Evolutionary conservation across 441 rosid species (phyloP).

Genomic region (Adansonia rubrostipa): DNA sequence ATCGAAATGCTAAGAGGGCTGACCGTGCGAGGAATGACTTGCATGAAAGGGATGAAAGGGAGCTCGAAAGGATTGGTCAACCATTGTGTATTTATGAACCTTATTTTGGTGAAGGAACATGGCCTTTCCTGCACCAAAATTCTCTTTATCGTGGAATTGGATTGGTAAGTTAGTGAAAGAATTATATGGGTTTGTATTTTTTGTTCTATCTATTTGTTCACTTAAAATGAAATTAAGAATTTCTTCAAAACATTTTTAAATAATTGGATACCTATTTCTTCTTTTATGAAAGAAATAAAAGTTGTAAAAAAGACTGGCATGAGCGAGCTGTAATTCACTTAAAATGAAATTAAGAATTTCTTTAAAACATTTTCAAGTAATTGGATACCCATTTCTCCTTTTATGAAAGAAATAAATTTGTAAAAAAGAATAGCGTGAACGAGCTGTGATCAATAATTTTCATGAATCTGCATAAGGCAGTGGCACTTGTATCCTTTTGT

Average conservation of each 20-base stretch:
- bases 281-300: constrained; percentile 10
- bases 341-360: too few species aligned
- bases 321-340: neutral
- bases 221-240: neutral
- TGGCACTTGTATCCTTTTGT: constrained; percentile 22
- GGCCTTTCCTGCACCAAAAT: constrained; percentile 83
- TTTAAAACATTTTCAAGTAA: neutral
- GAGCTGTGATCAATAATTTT: constrained; percentile 4
- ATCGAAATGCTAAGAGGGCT: constrained; percentile 79
- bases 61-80: constrained; percentile 92
- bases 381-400: constrained; percentile 5
- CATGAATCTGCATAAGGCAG: constrained; percentile 21
- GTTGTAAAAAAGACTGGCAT: constrained; percentile 8
- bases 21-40: constrained; percentile 79
- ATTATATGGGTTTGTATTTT: neutral
- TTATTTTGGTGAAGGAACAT: constrained; percentile 87
- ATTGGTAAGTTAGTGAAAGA: constrained; percentile 61
- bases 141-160: constrained; percentile 93
- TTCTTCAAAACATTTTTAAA: constrained; percentile 2
- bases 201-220: constrained; percentile 3
- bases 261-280: neutral
- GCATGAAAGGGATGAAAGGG: constrained; percentile 92
- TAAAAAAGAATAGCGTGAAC: neutral
- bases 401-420: neutral
- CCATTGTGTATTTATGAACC: constrained; percentile 94